Evolutionary conservation across 2,329 filamentous ascomycete genomes (phyloP).

Genomic region (Verticillium alfalfae): DNA sequence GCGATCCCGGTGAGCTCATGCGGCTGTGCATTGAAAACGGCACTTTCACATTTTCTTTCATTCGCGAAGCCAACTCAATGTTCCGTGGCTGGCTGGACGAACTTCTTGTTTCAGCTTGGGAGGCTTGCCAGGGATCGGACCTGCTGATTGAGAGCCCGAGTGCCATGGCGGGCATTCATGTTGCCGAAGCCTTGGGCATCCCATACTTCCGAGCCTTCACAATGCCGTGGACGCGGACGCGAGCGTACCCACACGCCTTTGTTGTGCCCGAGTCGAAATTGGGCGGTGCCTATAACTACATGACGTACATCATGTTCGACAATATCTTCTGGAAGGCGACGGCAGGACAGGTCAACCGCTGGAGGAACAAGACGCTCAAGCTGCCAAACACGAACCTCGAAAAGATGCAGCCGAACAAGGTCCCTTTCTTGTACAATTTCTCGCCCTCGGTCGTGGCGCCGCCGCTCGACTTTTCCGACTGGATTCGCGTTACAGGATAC

Average conservation of each 20-base stretch:
- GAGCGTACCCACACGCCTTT: slow-evolving; percentile 95
- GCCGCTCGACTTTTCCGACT: slow-evolving; percentile 92
- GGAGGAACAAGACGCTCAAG: slow-evolving; percentile 76
- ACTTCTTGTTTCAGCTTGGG: slow-evolving; percentile 74
- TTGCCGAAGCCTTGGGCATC: slow-evolving; percentile 86
- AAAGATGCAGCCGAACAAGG: slow-evolving; percentile 92
- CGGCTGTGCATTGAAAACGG: slow-evolving; percentile 92
- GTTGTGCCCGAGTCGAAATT: slow-evolving; percentile 88
- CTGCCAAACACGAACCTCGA: slow-evolving; percentile 78
- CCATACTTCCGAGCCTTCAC: slow-evolving; percentile 97
- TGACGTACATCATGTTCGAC: slow-evolving; percentile 95
- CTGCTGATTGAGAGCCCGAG: slow-evolving; percentile 92
- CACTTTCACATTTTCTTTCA: slow-evolving; percentile 90
- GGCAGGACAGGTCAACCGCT: slow-evolving; percentile 83
- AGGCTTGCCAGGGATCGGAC: slow-evolving; percentile 79
- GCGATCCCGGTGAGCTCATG: slow-evolving; percentile 93
- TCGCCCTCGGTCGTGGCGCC: slow-evolving; percentile 90
- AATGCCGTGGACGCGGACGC: slow-evolving; percentile 96
- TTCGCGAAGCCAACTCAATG: slow-evolving; percentile 78
- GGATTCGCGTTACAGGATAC: slow-evolving; percentile 95
- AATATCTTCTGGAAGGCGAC: slow-evolving; percentile 95
- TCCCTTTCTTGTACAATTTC: slow-evolving; percentile 98
- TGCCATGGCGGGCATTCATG: slow-evolving; percentile 96
- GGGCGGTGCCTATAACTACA: slow-evolving; percentile 91
- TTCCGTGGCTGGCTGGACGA: slow-evolving; percentile 96